phyloP scores from a whole-genome alignment of 176 grass and related monocot species.

The Hordeum marinum region DNA sequence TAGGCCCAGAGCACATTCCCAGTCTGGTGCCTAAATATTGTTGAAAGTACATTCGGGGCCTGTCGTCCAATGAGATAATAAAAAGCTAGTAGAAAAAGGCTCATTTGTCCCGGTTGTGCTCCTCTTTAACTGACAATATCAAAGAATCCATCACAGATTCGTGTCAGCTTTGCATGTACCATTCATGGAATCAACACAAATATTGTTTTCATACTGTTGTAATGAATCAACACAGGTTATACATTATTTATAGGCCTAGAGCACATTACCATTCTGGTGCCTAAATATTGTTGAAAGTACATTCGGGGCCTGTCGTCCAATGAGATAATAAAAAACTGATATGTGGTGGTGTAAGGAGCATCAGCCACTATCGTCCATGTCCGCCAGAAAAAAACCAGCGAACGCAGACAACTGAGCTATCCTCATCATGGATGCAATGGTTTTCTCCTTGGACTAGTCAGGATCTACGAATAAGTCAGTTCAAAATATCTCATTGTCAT shows the following conservation, averaged over 20 bases:
- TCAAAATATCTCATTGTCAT: neutral
- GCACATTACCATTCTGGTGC: neutral
- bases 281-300: neutral
- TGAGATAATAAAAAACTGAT: neutral
- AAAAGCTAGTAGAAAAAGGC: neutral
- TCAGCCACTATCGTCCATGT: neutral
- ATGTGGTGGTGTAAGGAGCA: neutral
- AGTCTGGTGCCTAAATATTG: neutral
- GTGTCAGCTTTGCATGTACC: no score
- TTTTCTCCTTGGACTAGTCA: neutral
- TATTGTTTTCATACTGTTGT: neutral
- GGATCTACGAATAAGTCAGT: neutral
- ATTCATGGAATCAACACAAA: no score
- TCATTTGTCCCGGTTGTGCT: no score
- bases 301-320: neutral
- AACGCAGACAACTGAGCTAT: neutral
- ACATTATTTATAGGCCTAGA: no score
- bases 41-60: neutral
- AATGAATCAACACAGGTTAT: neutral
- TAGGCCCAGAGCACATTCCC: neutral
- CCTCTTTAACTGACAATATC: no score
- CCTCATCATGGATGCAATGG: neutral
- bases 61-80: neutral
- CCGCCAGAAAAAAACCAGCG: neutral
- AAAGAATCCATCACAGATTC: no score